Percentiles rank a stretch among this genome's conserved stretches.
These are phyloP conservation scores for Bocquillonia castaneifolia DNA, from an alignment of 441 rosid species.

Conservation along the genomic window DNA sequence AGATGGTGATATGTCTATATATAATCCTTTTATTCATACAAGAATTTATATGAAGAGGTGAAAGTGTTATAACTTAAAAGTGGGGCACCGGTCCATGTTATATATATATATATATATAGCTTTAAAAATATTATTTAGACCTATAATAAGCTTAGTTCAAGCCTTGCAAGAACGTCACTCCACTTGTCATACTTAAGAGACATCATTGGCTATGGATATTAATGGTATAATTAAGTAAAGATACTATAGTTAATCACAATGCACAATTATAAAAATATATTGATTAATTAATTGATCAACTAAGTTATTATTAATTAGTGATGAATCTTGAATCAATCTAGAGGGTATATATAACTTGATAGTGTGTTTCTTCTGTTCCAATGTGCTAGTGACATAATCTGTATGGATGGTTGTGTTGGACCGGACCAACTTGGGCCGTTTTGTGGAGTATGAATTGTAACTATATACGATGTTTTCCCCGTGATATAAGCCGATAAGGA, in stretches of 20 bases:
- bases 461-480: slow-evolving; percentile 30
- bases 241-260: too few relatives aligned
- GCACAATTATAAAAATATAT: background rate
- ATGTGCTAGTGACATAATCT: slow-evolving; percentile 4
- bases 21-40: slow-evolving; percentile 30
- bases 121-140: too few relatives aligned
- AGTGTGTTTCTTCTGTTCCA: background rate
- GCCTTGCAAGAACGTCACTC: slow-evolving; percentile 12
- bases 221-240: too few relatives aligned
- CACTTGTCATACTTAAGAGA: slow-evolving; percentile 16
- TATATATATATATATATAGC: background rate
- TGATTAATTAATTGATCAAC: background rate
- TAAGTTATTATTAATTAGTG: background rate
- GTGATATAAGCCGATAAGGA: too few relatives aligned
- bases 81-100: too few relatives aligned
- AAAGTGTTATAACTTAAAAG: slow-evolving; percentile 1
- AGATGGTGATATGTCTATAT: slow-evolving; percentile 39
- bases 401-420: slow-evolving; percentile 35
- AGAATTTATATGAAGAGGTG: slow-evolving; percentile 16
- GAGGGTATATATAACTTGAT: background rate
- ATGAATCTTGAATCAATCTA: background rate
- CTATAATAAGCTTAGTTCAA: background rate
- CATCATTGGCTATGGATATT: slow-evolving; percentile 13
- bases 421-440: slow-evolving; percentile 28
- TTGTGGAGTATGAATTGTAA: slow-evolving; percentile 30